These are phyloP conservation scores for Hansenula anomala DNA, from an alignment of 1,139 yeast genomes.

Conservation along the genomic window DNA sequence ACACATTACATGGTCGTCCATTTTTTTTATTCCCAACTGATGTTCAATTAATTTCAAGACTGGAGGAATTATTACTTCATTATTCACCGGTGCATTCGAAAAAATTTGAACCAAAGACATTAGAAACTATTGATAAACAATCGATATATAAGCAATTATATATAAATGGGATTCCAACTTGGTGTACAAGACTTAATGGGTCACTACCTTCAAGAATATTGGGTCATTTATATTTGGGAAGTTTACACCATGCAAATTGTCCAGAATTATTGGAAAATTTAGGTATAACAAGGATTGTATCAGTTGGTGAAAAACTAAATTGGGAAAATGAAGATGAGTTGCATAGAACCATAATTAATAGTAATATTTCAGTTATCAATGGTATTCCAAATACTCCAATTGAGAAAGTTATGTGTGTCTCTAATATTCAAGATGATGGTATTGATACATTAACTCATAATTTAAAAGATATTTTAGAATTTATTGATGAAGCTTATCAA, in stretches of 20 bases:
- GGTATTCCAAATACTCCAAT: constrained; percentile 32
- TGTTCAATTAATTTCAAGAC: constrained; percentile 54
- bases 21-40: constrained; percentile 81
- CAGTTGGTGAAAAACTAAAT: constrained; percentile 80
- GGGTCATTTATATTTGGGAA: constrained; percentile 83
- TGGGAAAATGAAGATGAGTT: constrained; percentile 36
- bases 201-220: constrained; percentile 52
- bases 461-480: constrained; percentile 35
- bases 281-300: constrained; percentile 71
- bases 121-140: constrained; percentile 13
- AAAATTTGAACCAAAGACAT: constrained; percentile 6
- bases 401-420: constrained; percentile 33
- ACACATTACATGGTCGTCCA: constrained; percentile 63
- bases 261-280: constrained; percentile 56
- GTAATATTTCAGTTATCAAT: constrained; percentile 19
- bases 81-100: constrained; percentile 42
- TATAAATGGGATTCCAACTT: constrained; percentile 8
- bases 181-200: constrained; percentile 29
- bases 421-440: constrained; percentile 45
- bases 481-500: constrained; percentile 36
- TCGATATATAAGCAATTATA: constrained; percentile 16
- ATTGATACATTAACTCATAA: constrained; percentile 42
- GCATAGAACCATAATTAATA: constrained; percentile 17
- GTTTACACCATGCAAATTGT: constrained; percentile 76
- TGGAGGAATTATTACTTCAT: constrained; percentile 54